Evolutionary conservation across 148 eudicot species (phyloP), one percentile per base, ranked within the genome.

Genomic region (Chenopodium formosanum): DNA sequence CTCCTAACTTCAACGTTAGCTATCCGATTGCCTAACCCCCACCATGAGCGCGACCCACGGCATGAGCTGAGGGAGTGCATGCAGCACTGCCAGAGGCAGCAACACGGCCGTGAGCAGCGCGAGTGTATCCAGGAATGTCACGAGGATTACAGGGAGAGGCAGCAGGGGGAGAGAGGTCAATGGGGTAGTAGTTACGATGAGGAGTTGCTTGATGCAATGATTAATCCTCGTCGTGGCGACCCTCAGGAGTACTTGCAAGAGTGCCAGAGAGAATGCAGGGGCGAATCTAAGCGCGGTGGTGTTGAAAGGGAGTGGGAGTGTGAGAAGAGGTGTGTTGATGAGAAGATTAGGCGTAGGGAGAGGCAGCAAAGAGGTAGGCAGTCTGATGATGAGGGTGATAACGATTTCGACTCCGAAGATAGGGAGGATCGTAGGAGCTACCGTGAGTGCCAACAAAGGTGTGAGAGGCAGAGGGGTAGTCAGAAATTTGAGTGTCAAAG

Each of bases 1-100:
- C 78, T 72, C 46, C 17, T 73, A 1, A 73, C 81, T 4, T 83
- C 85, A 16, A 23, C 85, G 14, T 78, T 83, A 9, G 85, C 81
- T 4, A 32, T 64, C 53, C 53, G 53, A 1, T 50, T 48, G 12
- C 13, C 75, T 19, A 82, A 77, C 73, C 76, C 44, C 7, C 53
- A 50, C 14, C 53, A 50, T 50, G 53, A 73, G 13, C 80, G 70
- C n/a, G 47, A 44, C 19, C 13, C 8, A 7, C 12, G n/a, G 17
- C 56, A 25, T 4, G 22, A 64, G 63, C 72, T 66, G 19, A 27
- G 14, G 70, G 46, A 47, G 14, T 78, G 80, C 73, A 6, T 46
- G 37, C 62, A 67, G 53, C 62, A 14, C 10, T 78, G 80, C 70
- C n/a, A 76, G 7, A 3, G 68, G 7, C 44, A 34, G 40, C n/a